A percentile compares a stretch with the other conserved stretches of the same genome.
phyloP scores from a whole-genome alignment of 345 rosid genomes.

The Gossypium thurberi region DNA sequence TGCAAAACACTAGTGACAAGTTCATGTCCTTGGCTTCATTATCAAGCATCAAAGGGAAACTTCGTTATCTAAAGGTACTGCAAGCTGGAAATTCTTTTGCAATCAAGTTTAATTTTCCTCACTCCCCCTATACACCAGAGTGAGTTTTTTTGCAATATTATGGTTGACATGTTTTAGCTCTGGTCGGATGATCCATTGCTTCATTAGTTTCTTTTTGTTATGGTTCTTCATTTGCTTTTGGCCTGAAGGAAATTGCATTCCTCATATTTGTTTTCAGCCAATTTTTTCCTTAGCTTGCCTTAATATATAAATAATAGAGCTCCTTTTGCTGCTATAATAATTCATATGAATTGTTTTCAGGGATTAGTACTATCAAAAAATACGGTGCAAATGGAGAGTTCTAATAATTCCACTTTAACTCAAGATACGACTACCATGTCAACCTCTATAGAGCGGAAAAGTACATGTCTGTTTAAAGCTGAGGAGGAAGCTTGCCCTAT shows the following conservation, averaged over 20 bases:
- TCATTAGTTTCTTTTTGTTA: neutral
- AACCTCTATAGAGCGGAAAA: conserved; percentile 31
- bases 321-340: neutral
- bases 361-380: conserved; percentile 68
- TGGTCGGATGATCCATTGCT: neutral
- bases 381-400: conserved; percentile 34
- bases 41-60: conserved; percentile 66
- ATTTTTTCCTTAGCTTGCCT: neutral
- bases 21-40: conserved; percentile 58
- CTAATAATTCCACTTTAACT: conserved; percentile 32
- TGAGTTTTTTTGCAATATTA: neutral
- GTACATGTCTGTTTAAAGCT: conserved; percentile 31
- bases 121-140: neutral
- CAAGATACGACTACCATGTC: conserved; percentile 28
- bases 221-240: neutral
- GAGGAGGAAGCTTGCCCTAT: conserved; percentile 78
- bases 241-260: neutral
- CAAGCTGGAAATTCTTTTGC: neutral
- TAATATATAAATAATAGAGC: neutral
- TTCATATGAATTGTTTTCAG: conserved; percentile 32
- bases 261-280: neutral
- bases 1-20: conserved; percentile 66
- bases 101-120: neutral
- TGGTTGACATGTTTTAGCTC: neutral
- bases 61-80: conserved; percentile 83